These are phyloP conservation scores for Magnusiomyces paraingens DNA, from an alignment of 1,139 yeast genomes.

Conservation along the genomic window DNA sequence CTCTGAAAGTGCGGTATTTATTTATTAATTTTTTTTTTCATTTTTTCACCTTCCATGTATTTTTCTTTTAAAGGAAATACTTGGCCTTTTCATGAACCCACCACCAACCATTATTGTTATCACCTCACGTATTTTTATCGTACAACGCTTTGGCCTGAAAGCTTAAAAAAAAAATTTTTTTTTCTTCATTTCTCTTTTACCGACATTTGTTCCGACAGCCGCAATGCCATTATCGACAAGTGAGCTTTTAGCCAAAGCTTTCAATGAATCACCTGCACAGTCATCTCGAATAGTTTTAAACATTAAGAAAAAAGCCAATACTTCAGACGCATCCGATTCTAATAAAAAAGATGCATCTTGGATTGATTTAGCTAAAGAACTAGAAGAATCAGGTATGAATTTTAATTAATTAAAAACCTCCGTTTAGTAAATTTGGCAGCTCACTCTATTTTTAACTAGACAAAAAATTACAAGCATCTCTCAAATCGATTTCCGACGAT, in stretches of 20 bases:
- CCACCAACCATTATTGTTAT: too few species aligned
- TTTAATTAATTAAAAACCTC: constrained; percentile 3
- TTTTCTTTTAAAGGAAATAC: too few species aligned
- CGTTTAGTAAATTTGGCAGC: background rate
- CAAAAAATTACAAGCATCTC: background rate
- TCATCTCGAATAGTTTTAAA: constrained; percentile 9
- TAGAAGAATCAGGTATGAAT: constrained; percentile 9
- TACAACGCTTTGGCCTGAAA: too few species aligned
- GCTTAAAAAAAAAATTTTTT: constrained; percentile 1
- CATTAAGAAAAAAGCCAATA: background rate
- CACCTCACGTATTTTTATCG: too few species aligned
- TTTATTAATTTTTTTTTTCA: too few species aligned
- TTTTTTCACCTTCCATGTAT: too few species aligned
- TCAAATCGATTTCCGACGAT: background rate
- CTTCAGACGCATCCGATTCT: background rate
- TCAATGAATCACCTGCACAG: constrained; percentile 12
- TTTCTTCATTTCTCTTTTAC: constrained; percentile 1
- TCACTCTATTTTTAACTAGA: constrained; percentile 1
- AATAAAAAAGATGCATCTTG: constrained; percentile 6
- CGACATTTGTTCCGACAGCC: background rate
- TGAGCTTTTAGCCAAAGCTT: constrained; percentile 14
- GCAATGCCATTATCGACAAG: background rate
- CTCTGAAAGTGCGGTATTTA: too few species aligned
- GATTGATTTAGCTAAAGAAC: constrained; percentile 13
- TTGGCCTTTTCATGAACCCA: too few species aligned